These are phyloP conservation scores for Ceratobasidium sp. DNA, from an alignment of 1,284 basidiomycete genomes.

Conservation along the genomic window DNA sequence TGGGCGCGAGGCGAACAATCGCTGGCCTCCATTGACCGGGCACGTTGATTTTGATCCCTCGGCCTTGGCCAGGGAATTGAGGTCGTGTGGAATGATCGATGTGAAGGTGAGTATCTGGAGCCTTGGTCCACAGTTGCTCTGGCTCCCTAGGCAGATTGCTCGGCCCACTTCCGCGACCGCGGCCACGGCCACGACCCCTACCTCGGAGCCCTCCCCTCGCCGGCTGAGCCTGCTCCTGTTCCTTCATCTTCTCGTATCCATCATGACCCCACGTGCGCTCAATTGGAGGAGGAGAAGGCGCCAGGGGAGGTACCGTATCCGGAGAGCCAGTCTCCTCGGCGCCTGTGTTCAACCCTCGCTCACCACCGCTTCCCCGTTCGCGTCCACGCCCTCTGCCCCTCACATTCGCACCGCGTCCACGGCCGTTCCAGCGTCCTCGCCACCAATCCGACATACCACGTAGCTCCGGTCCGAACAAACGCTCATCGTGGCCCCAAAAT, in stretches of 20 bases:
- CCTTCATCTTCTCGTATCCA: conserved; percentile 84
- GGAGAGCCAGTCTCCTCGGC: conserved; percentile 19
- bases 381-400: conserved; percentile 67
- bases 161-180: conserved; percentile 20
- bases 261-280: conserved; percentile 81
- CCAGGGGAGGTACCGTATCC: not conserved
- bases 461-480: conserved; percentile 76
- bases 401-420: conserved; percentile 65
- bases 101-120: conserved; percentile 37
- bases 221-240: conserved; percentile 53
- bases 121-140: conserved; percentile 39
- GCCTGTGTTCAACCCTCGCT: conserved; percentile 16
- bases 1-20: conserved; percentile 11
- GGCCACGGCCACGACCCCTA: conserved; percentile 25
- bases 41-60: conserved; percentile 33
- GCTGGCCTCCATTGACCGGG: conserved; percentile 32
- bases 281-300: conserved; percentile 56
- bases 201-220: conserved; percentile 48
- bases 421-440: conserved; percentile 78
- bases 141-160: conserved; percentile 20
- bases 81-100: conserved; percentile 35
- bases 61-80: conserved; percentile 32
- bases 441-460: conserved; percentile 83
- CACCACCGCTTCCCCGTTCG: conserved; percentile 49
- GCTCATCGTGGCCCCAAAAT: conserved; percentile 93